Base-by-base conservation (phyloP, 148 eudicot genomes). In the Persicaria tinctoria region DNA sequence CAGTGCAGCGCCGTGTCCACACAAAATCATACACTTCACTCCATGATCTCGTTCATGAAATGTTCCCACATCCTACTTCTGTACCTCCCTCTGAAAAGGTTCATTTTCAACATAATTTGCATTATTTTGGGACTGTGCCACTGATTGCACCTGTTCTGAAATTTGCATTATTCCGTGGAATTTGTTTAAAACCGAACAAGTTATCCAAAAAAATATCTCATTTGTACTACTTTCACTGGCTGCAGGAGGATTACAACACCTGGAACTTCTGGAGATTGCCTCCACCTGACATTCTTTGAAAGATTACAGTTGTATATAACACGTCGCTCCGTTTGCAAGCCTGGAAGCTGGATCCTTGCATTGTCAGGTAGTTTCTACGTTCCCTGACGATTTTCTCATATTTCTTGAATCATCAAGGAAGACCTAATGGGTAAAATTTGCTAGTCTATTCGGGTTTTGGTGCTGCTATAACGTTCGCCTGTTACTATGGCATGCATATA, bases 181-280 rank as follows among this genome's bases (percentile, higher is more conserved):
- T 32, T 32, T 32, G 41, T 32, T 32, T 32, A 32, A 32, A 32
- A 32, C 41, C 41, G 41, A 32, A 32, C 41, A 32, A 32, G 41
- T 32, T 32, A 32, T 32, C 3, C 41, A 2, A 32, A 32, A 32
- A 32, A 32, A 32, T 32, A 32, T 64, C 16, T 64, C 46, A 11
- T 27, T 62, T 62, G 5, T 70, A 27, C 46, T 18, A 68, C 75
- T 64, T 46, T 41, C 51, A 41, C 75, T 64, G 72, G 12, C 78
- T 82, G 41, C 89, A 91, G 97, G 98, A 93, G 84, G 97, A 88
- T 80, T 93, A 72, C 83, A 93, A 93, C 79, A 69, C 86, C 16
- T 93, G 93, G 98, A 93, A 93, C 82, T 93, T 79, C 86, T 93
- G 98, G 98, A 91, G 79, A 83, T 74, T 93, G 70, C 93, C 98